These are phyloP conservation scores for Elsinoe arachidis DNA, from an alignment of 2,329 filamentous ascomycete genomes.

Conservation along the genomic window DNA sequence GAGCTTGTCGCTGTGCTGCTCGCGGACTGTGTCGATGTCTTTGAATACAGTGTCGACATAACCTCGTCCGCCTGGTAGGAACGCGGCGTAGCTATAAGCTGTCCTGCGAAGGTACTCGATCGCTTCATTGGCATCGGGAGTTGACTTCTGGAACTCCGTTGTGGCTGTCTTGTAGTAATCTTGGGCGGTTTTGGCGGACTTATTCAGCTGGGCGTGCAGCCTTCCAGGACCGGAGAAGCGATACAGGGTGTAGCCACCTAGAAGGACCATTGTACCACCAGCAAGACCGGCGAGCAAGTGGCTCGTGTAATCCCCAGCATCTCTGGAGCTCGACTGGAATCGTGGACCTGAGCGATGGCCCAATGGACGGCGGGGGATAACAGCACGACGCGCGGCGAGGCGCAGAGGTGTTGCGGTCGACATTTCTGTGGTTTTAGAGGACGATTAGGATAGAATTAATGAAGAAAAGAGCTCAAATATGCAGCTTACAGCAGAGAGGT, in stretches of 20 bases:
- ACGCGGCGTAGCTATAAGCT: conserved; percentile 59
- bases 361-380: conserved; percentile 8
- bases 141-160: conserved; percentile 44
- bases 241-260: conserved; percentile 45
- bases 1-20: conserved; percentile 61
- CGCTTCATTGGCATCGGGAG: conserved; percentile 57
- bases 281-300: conserved; percentile 42
- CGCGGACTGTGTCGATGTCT: conserved; percentile 58
- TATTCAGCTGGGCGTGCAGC: conserved; percentile 15
- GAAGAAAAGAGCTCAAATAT: background rate
- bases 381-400: conserved; percentile 11
- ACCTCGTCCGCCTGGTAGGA: conserved; percentile 60
- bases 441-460: background rate
- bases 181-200: conserved; percentile 48
- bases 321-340: conserved; percentile 23
- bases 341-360: conserved; percentile 17
- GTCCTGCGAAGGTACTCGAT: conserved; percentile 57
- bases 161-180: conserved; percentile 52
- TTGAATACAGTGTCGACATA: conserved; percentile 64
- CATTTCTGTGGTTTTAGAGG: background rate
- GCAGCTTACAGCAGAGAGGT: background rate
- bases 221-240: conserved; percentile 38
- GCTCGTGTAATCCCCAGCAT: conserved; percentile 18
- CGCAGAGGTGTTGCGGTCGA: conserved; percentile 10
- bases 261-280: conserved; percentile 41